phyloP scores from a whole-genome alignment of 2,329 filamentous ascomycete species.

The Fusarium subtropicale region DNA sequence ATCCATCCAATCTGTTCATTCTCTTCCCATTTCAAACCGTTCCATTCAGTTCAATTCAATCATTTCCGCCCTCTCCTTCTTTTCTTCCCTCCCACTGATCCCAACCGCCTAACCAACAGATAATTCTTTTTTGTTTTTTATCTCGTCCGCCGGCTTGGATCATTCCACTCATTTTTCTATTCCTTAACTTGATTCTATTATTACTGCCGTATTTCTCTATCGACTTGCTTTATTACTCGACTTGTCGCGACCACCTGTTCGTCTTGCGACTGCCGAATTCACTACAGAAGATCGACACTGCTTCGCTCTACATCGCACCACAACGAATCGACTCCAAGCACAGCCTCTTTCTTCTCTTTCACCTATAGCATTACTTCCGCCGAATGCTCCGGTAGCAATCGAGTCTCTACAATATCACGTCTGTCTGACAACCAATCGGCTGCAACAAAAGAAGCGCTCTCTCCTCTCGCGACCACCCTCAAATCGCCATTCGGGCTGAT shows the following conservation, averaged over 20 bases:
- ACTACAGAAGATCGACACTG: conserved; percentile 33
- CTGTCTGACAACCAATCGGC: conserved; percentile 15
- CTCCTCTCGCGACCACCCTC: conserved; percentile 17
- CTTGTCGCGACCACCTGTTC: conserved; percentile 16
- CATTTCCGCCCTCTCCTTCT: conserved; percentile 35
- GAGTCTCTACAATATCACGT: conserved; percentile 17
- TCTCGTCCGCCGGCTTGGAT: conserved; percentile 36
- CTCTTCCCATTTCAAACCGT: conserved; percentile 38
- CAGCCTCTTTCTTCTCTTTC: conserved; percentile 30
- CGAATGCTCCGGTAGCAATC: conserved; percentile 50
- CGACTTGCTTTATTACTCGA: conserved; percentile 18
- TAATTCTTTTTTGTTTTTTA: conserved; percentile 25
- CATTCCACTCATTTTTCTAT: conserved; percentile 44
- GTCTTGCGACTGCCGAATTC: conserved; percentile 28
- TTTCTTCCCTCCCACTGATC: conserved; percentile 35
- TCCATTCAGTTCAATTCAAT: conserved; percentile 35
- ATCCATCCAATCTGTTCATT: conserved; percentile 36
- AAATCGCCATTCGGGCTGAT: conserved; percentile 22
- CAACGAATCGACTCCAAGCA: conserved; percentile 20
- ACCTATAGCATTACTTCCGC: conserved; percentile 21
- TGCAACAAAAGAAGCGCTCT: conserved; percentile 28
- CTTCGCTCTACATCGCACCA: conserved; percentile 27
- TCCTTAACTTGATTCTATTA: conserved; percentile 26
- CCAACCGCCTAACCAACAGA: conserved; percentile 31
- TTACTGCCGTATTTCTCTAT: conserved; percentile 39